Base-by-base conservation (phyloP, 805 yeast genomes). In the Candida andamanensis region DNA sequence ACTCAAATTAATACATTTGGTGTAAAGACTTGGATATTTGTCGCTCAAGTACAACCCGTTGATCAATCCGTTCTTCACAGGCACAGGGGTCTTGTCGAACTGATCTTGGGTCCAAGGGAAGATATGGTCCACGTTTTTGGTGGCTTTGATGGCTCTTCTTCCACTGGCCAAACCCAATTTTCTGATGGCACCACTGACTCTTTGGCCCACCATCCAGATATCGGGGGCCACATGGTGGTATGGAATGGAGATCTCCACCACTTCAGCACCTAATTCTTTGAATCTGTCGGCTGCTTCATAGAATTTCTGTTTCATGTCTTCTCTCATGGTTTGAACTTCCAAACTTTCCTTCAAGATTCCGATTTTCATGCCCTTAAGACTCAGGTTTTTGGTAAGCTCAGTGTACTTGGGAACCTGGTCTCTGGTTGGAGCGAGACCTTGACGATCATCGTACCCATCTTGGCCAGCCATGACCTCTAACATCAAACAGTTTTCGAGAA, bases 371-470 rank as follows among this genome's bases (percentile, higher is more conserved):
- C 46, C 46, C 26, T 39, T 36, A 10, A 41, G 19, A 4, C 26
- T 19, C 3, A 39, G 31, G 5, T 36, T 29, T 18, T 36, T 36
- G 6, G 39, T 29, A 3, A 39, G 2, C 19, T 39, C 39, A 12
- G 11, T 29, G 16, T 41, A 41, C 24, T 28, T 32, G 9, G 46
- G 46, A 11, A 41, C 29, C 8, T 28, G n/a, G 2, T 23, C 35
- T 7, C 18, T 15, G 4, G 35, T 13, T 4, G 46, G 46, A n/a
- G 37, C 35, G 3, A 25, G 39, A 18, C 25, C 37, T 28, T 41
- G 46, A 11, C 46, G 27, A 29, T 41, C 46, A 27, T 41, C 46
- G 29, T 25, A 41, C 2, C 44, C 44, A 21, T 41, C 46, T 22
- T 39, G 26, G 2, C 46, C 46, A 15, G 46, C 44, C 15, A 41